Base-by-base conservation (phyloP, 2,329 filamentous ascomycete species). In the Paracorniculantispora psalliotae region DNA sequence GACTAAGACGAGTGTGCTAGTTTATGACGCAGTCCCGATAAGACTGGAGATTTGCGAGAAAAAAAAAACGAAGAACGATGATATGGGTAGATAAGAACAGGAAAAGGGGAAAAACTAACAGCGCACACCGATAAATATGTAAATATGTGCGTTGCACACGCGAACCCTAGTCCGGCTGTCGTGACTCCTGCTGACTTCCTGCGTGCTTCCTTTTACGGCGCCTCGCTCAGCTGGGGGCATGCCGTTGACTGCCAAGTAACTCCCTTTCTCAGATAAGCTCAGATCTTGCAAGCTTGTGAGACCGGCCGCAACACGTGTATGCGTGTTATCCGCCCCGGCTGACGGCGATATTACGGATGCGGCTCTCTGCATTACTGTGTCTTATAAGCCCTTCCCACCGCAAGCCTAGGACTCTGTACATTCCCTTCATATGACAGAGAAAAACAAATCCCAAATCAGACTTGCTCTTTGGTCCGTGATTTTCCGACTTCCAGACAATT, bases 1-100 rank as follows among this genome's bases (percentile, higher is more conserved):
- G 41, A 52, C 41, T 47, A 48, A 46, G 48, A 53, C 23, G 53
- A 15, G 33, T n/a, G 43, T 35, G 46, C 39, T 53, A 26, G 43
- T 28, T 54, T 57, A 53, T 48, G 48, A 59, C 46, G 59, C 54
- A 48, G 54, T 25, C 37, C 30, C 19, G 52, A 44, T 57, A 59
- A 56, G 59, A 57, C 23, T 56, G 48, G 25, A 50, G 58, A 58
- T 44, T 26, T n/a, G 50, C 50, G 49, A 48, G 50, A 57, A 57
- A 44, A 53, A 28, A 44, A 39, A 26, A 12, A 26, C 13, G n/a
- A 23, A 44, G 17, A 21, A 44, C n/a, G 21, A 44, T 19, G 21
- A 44, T 44, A 23, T 23, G 21, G n/a, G 21, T 19, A 44, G 41
- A 44, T 19, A 44, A 44, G 41, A n/a, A 15, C 33, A 37, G 15